phyloP scores from a whole-genome alignment of 805 yeast genomes.

The Yamadazyma scolyti region DNA sequence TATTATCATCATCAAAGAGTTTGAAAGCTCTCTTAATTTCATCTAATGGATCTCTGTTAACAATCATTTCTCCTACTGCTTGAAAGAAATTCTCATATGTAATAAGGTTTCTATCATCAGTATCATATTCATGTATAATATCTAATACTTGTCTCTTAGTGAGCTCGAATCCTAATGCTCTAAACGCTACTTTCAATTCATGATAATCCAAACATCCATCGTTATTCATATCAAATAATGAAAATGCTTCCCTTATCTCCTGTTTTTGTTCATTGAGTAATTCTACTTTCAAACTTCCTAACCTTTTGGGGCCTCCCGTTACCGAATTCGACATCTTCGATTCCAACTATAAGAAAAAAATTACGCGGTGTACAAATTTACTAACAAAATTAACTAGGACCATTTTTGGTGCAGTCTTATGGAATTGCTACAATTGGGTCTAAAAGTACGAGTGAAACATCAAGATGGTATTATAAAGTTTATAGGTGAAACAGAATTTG shows the following conservation, averaged over 20 bases:
- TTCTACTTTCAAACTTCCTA: constrained; percentile 55
- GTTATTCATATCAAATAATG: constrained; percentile 85
- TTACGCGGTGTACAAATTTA: too few species aligned
- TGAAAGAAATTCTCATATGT: constrained; percentile 78
- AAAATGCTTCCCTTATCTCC: constrained; percentile 89
- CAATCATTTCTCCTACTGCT: constrained; percentile 77
- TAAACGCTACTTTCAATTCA: constrained; percentile 87
- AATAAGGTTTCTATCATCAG: constrained; percentile 68
- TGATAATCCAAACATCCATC: constrained; percentile 91
- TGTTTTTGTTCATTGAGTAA: constrained; percentile 83
- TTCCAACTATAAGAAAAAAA: too few species aligned
- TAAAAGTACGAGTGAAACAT: constrained; percentile 34
- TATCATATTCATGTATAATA: constrained; percentile 76
- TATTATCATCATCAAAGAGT: constrained; percentile 81
- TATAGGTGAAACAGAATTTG: constrained; percentile 54
- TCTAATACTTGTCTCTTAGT: constrained; percentile 71
- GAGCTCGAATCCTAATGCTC: constrained; percentile 89
- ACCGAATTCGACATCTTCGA: constrained; percentile 12
- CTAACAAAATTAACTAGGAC: too few species aligned
- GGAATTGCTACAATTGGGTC: too few species aligned
- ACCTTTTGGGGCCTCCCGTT: constrained; percentile 14
- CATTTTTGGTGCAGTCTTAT: too few species aligned
- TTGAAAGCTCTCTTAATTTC: constrained; percentile 88
- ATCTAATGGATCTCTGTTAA: constrained; percentile 87
- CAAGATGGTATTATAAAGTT: constrained; percentile 45